Base-by-base conservation (phyloP, 2,329 filamentous ascomycete species). In the Cladorrhinum sp. region DNA sequence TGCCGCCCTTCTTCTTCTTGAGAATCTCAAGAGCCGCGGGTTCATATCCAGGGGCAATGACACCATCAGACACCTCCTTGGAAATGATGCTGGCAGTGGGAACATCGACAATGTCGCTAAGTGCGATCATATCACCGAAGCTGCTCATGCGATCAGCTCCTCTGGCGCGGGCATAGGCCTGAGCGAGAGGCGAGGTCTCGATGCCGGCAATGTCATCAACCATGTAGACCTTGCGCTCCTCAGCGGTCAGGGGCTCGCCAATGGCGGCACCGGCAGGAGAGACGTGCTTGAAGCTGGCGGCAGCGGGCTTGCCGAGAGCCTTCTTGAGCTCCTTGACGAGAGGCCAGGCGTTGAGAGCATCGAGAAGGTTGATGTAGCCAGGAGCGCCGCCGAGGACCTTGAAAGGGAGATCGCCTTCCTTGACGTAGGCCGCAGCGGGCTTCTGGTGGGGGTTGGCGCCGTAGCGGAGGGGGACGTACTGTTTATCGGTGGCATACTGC, bases 371-470 rank as follows among this genome's bases (percentile, higher is more conserved):
- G 81, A 99, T 95, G 77, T 97, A 99, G 58, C 95, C 95, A 7
- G 95, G 95, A 8, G 92, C 85, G 57, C 95, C 95, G 68, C 88
- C 82, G 10, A 98, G 86, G 26, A 96, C 92, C 80, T 94, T 96
- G 86, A 97, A 97, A n/a, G 95, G 95, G 58, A 99, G 81, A 67
- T 86, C 81, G 64, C 84, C 86, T 61, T 89, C 82, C 67, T 83
- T 83, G 68, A 89, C 85, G 75, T 86, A 97, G 57, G 94, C 93
- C 20, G 92, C 86, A 30, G 95, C 95, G 50, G 94, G 93, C 83
- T 97, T 98, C 80, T 99, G 95, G 79, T 99, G 95, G 30, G 95
- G 95, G 81, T 99, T 99, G 71, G 92, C 91, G 64, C 95, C 95
- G 75, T 99, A 99, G 70, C 95, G 89, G 66, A 99, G 88, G 62